phyloP scores from a whole-genome alignment of 1,139 yeast species.

The Kluyveromyces marxianus region DNA sequence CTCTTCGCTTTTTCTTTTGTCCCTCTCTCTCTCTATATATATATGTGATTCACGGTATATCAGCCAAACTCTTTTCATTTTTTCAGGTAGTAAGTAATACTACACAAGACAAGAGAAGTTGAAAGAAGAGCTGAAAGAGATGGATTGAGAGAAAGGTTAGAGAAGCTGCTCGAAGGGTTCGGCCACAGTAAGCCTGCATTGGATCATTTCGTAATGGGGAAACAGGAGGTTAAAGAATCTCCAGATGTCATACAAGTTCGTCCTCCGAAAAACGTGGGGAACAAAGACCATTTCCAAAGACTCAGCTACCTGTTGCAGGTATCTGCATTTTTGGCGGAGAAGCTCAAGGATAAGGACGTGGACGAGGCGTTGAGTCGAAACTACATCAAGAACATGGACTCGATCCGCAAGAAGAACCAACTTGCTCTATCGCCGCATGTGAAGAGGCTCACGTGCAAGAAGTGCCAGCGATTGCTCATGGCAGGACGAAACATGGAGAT shows the following conservation, averaged over 20 bases:
- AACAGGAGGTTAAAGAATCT: slow-evolving; percentile 8
- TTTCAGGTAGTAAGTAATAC: not conserved
- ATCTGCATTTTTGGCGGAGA: slow-evolving; percentile 16
- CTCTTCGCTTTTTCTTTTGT: not conserved
- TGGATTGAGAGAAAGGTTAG: not conserved
- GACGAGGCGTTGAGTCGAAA: slow-evolving; percentile 18
- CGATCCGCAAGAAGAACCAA: slow-evolving; percentile 24
- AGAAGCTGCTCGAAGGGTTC: not conserved
- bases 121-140: not conserved
- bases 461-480: slow-evolving; percentile 19
- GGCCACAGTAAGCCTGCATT: too few relatives aligned
- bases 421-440: slow-evolving; percentile 20
- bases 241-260: slow-evolving; percentile 15
- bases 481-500: slow-evolving; percentile 12
- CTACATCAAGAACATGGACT: slow-evolving; percentile 20
- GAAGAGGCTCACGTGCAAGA: slow-evolving; percentile 26
- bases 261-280: slow-evolving; percentile 21
- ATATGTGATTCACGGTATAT: too few relatives aligned
- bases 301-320: slow-evolving; percentile 26
- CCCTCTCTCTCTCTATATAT: too few relatives aligned
- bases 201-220: too few relatives aligned
- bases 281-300: slow-evolving; percentile 26
- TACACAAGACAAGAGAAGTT: not conserved
- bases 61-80: not conserved
- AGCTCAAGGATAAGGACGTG: slow-evolving; percentile 4